These are phyloP conservation scores for Farysia itapuensis DNA, from an alignment of 1,284 basidiomycete genomes.

Conservation along the genomic window DNA sequence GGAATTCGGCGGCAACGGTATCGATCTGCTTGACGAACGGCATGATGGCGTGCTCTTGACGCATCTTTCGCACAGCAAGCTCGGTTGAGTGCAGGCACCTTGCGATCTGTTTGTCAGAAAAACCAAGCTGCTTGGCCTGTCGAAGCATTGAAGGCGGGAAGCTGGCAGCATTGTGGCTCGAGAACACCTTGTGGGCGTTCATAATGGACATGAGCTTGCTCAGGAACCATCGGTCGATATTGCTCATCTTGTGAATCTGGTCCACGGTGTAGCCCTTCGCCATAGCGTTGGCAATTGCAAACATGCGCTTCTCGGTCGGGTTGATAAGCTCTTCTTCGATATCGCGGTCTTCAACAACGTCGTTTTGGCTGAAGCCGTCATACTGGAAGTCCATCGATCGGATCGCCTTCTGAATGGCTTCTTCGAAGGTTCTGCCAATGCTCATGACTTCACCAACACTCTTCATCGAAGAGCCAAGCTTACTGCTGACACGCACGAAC, in stretches of 20 bases:
- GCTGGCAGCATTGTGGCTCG: slow-evolving; percentile 71
- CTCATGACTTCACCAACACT: slow-evolving; percentile 99
- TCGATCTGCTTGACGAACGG: slow-evolving; percentile 99
- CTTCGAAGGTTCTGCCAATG: slow-evolving; percentile 95
- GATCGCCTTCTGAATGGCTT: slow-evolving; percentile 97
- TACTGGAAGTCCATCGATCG: slow-evolving; percentile 93
- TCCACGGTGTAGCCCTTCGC: slow-evolving; percentile 88
- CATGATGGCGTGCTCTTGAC: slow-evolving; percentile 78
- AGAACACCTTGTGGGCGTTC: slow-evolving; percentile 59
- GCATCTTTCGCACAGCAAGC: slow-evolving; percentile 80
- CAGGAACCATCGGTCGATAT: slow-evolving; percentile 98
- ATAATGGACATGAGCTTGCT: slow-evolving; percentile 70
- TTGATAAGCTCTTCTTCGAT: slow-evolving; percentile 82
- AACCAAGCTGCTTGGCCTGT: slow-evolving; percentile 90
- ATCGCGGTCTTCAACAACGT: slow-evolving; percentile 70
- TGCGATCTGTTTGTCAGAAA: slow-evolving; percentile 90
- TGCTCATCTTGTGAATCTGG: slow-evolving; percentile 94
- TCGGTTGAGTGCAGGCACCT: slow-evolving; percentile 79
- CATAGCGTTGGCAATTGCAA: slow-evolving; percentile 86
- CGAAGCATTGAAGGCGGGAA: slow-evolving; percentile 72
- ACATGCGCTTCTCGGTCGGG: slow-evolving; percentile 88
- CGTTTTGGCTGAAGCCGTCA: slow-evolving; percentile 86
- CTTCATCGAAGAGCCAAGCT: slow-evolving; percentile 70
- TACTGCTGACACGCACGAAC: slow-evolving; percentile 67
- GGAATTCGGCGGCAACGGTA: slow-evolving; percentile 97